Evolutionary conservation across 192 early-diverging fungal species (phyloP).

Genomic region (Coemansia sp.): DNA sequence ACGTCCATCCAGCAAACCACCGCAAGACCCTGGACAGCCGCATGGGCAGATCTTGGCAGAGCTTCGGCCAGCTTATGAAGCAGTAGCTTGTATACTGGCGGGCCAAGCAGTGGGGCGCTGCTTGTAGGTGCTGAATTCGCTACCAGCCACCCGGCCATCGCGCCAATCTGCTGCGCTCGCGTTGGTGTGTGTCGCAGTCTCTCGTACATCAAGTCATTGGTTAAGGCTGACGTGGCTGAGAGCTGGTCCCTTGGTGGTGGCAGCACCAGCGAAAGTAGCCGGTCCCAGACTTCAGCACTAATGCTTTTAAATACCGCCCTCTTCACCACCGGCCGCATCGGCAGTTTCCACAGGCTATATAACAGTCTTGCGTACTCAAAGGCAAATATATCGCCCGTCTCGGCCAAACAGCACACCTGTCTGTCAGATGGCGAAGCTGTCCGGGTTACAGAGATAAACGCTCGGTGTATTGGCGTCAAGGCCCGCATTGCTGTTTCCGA

Average conservation of each 20-base stretch:
- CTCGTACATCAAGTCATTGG: no score
- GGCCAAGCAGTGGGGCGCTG: slow-evolving; percentile 2
- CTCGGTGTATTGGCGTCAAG: slow-evolving; percentile 6
- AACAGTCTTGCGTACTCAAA: slow-evolving; percentile 30
- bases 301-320: slow-evolving; percentile 8
- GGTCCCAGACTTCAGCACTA: slow-evolving; percentile 17
- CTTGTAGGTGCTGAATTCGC: slow-evolving; percentile 7
- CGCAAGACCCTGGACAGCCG: slow-evolving; percentile 14
- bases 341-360: slow-evolving; percentile 22
- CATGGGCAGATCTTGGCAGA: background rate
- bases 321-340: slow-evolving; percentile 1
- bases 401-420: background rate
- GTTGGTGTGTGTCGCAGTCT: background rate
- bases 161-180: background rate
- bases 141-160: slow-evolving; percentile 25
- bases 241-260: no score
- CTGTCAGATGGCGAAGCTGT: background rate
- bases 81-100: slow-evolving; percentile 25
- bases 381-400: background rate
- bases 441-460: slow-evolving; percentile 2
- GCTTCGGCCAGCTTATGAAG: slow-evolving; percentile 13
- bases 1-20: slow-evolving; percentile 17
- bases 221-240: no score
- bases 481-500: background rate
- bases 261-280: slow-evolving; percentile 8